These are phyloP conservation scores for Sporodiniella umbellata DNA, from an alignment of 371 early-diverging fungal species.

Conservation along the genomic window DNA sequence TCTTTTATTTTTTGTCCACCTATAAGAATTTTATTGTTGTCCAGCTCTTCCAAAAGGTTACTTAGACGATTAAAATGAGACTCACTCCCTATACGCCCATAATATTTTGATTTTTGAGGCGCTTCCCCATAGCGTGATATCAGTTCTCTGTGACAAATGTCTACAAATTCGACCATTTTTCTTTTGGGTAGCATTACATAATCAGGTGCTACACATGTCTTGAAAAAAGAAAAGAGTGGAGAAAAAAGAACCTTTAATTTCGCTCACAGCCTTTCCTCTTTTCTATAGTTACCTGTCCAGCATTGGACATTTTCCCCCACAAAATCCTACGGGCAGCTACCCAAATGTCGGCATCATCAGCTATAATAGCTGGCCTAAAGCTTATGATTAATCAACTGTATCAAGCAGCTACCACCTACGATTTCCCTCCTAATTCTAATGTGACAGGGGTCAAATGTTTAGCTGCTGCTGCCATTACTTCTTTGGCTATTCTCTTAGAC, in stretches of 20 bases:
- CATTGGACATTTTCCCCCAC: constrained; percentile 64
- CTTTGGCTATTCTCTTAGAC: constrained; percentile 73
- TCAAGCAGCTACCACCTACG: constrained; percentile 19
- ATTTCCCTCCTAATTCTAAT: constrained; percentile 87
- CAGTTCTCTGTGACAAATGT: constrained; percentile 38
- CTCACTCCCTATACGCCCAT: constrained; percentile 67
- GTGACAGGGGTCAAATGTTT: constrained; percentile 77
- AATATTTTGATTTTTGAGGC: constrained; percentile 49
- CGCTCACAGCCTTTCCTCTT: constrained; percentile 36
- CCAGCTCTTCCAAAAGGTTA: constrained; percentile 41
- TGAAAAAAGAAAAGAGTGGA: neutral
- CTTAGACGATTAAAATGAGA: constrained; percentile 68
- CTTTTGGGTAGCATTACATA: constrained; percentile 71
- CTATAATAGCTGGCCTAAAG: constrained; percentile 71
- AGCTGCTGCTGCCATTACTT: constrained; percentile 77
- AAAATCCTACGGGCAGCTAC: constrained; percentile 69
- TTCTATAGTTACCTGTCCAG: constrained; percentile 42
- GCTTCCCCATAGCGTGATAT: constrained; percentile 44
- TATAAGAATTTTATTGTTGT: constrained; percentile 41
- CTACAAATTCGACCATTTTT: constrained; percentile 51
- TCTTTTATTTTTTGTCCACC: constrained; percentile 57
- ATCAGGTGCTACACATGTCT: constrained; percentile 89
- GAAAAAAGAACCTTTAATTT: neutral
- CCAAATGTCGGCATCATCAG: constrained; percentile 63
- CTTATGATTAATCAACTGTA: neutral